Conservation (phyloP, 2,329 filamentous ascomycete genomes). For the Claviceps humidiphila region DNA sequence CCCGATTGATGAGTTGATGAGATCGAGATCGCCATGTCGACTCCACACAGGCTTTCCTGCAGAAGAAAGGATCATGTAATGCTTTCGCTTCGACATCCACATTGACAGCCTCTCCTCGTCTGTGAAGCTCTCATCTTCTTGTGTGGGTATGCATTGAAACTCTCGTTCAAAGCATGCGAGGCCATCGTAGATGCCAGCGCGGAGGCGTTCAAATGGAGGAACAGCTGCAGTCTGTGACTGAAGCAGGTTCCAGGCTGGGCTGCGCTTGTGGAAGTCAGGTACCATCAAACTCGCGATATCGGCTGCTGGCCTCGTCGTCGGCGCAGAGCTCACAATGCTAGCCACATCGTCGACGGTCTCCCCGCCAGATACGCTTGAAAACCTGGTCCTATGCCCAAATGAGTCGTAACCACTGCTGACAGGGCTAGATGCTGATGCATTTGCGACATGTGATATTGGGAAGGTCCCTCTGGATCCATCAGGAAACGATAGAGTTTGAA, state of each 20-base stretch:
- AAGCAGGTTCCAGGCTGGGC: constrained; percentile 55
- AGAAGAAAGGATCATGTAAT: constrained; percentile 91
- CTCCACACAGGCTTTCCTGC: constrained; percentile 97
- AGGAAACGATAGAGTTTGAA: constrained; percentile 61
- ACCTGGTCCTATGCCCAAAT: constrained; percentile 18
- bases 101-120: constrained; percentile 50
- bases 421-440: constrained; percentile 24
- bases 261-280: constrained; percentile 53
- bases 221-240: constrained; percentile 47
- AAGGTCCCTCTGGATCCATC: constrained; percentile 57
- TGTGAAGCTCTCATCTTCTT: constrained; percentile 24
- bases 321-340: constrained; percentile 54
- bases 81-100: constrained; percentile 91
- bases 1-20: constrained; percentile 89
- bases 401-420: constrained; percentile 27
- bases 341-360: constrained; percentile 46
- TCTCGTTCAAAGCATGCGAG: constrained; percentile 60
- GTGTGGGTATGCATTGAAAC: constrained; percentile 61
- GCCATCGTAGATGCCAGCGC: constrained; percentile 31
- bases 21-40: constrained; percentile 75
- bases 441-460: constrained; percentile 21
- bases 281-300: constrained; percentile 75
- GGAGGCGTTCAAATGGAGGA: constrained; percentile 46
- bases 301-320: constrained; percentile 46
- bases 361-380: constrained; percentile 21